Evolutionary conservation across 345 rosid species (phyloP).

Genomic region (Brassica juncea): DNA sequence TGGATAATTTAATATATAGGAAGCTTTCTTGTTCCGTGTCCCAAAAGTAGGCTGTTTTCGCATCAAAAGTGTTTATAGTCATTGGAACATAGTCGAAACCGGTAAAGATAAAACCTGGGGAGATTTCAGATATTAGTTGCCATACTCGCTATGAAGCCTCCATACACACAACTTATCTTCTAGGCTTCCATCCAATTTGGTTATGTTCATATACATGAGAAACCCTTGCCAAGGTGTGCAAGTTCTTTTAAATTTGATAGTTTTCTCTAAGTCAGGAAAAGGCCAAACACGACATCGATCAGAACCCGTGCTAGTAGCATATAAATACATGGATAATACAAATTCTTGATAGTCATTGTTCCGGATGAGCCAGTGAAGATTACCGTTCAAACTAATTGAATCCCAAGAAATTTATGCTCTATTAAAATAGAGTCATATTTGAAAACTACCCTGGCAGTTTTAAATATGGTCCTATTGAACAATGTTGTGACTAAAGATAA

Average conservation of each 20-base stretch:
- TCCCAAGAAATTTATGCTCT: background rate
- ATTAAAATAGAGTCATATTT: too few species aligned
- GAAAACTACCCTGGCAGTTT: too few species aligned
- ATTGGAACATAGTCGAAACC: background rate
- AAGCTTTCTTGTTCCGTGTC: background rate
- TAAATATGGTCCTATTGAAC: too few species aligned
- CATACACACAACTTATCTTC: background rate
- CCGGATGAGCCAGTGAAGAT: slow-evolving; percentile 6
- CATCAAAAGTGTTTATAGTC: background rate
- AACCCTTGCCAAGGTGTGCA: background rate
- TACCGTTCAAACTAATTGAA: slow-evolving; percentile 12
- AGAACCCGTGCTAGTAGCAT: background rate
- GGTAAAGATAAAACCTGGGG: background rate
- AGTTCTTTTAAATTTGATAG: background rate
- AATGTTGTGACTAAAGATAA: too few species aligned
- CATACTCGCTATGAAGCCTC: background rate
- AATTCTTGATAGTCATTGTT: background rate
- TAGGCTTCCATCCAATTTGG: background rate
- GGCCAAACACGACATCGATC: background rate
- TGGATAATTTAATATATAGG: background rate
- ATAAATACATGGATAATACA: slow-evolving; percentile 9
- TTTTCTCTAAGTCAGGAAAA: background rate
- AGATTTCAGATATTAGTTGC: background rate
- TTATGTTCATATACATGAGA: background rate
- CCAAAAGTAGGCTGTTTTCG: background rate